Evolutionary conservation across 2,329 filamentous ascomycete species (phyloP).

Genomic region (Alternaria conjuncta): DNA sequence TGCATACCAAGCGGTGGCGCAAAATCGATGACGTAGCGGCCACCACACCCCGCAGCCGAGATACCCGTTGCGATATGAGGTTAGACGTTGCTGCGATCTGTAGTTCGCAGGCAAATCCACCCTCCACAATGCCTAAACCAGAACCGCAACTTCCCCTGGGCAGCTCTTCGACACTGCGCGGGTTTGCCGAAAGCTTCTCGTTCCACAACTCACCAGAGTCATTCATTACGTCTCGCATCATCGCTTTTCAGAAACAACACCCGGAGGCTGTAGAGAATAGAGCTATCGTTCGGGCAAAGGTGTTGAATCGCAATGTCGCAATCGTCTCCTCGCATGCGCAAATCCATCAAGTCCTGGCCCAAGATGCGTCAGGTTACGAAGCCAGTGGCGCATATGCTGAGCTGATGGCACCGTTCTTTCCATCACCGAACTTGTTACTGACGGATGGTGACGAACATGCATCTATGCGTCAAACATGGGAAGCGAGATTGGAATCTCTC

Average conservation of each 20-base stretch:
- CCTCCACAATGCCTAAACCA: background rate
- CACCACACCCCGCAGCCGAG: background rate
- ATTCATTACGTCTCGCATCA: background rate
- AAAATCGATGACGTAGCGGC: background rate
- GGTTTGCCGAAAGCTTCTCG: background rate
- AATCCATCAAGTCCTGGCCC: background rate
- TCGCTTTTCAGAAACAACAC: background rate
- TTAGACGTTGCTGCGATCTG: background rate
- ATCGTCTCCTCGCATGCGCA: background rate
- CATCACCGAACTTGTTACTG: background rate
- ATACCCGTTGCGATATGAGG: background rate
- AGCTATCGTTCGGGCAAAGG: background rate
- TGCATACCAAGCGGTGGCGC: background rate
- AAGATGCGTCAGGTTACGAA: background rate
- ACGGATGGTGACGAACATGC: background rate
- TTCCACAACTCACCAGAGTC: background rate
- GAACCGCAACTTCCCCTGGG: background rate
- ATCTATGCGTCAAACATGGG: background rate
- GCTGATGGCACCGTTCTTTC: background rate
- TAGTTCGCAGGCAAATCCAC: background rate
- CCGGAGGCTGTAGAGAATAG: background rate
- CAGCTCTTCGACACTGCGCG: background rate
- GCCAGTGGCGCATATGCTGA: background rate
- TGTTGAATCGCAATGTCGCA: background rate
- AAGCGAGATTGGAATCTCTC: background rate